These are phyloP conservation scores for Sanghuangporus sanghuang DNA, from an alignment of 1,284 basidiomycete genomes.

Conservation along the genomic window DNA sequence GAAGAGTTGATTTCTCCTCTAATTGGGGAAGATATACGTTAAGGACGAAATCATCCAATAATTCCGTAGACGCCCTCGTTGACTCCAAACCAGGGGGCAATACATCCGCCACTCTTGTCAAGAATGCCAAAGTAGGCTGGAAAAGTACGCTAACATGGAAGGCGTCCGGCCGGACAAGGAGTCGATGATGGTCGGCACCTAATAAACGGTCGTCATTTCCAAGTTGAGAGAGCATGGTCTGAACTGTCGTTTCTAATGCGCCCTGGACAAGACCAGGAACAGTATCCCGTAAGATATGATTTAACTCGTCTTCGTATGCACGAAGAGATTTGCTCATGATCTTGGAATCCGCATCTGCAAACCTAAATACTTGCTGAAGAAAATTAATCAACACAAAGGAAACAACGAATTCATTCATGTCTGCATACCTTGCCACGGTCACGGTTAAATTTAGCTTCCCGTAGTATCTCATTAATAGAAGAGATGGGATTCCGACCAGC, in stretches of 20 bases:
- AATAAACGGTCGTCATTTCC: conserved; percentile 69
- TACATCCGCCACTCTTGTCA: conserved; percentile 67
- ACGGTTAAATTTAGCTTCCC: conserved; percentile 73
- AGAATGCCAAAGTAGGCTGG: conserved; percentile 86
- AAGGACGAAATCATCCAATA: conserved; percentile 92
- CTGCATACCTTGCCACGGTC: conserved; percentile 71
- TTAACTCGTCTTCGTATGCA: conserved; percentile 82
- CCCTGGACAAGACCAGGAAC: conserved; percentile 91
- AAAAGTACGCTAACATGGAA: conserved; percentile 95
- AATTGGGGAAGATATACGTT: conserved; percentile 92
- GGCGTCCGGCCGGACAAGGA: conserved; percentile 86
- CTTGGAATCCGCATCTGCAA: conserved; percentile 83
- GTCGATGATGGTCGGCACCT: conserved; percentile 73
- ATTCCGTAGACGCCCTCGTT: conserved; percentile 64
- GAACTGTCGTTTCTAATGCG: conserved; percentile 54
- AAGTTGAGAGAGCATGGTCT: conserved; percentile 53
- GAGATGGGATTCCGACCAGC: conserved; percentile 82
- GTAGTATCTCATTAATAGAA: conserved; percentile 91
- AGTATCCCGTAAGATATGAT: conserved; percentile 79
- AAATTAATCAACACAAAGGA: background rate
- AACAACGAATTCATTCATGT: background rate
- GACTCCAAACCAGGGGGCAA: conserved; percentile 73
- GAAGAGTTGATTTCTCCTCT: conserved; percentile 87
- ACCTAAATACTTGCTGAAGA: conserved; percentile 78
- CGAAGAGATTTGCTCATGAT: conserved; percentile 63